Base-by-base conservation (phyloP, 2,329 filamentous ascomycete species). In the Xylaria sp. region DNA sequence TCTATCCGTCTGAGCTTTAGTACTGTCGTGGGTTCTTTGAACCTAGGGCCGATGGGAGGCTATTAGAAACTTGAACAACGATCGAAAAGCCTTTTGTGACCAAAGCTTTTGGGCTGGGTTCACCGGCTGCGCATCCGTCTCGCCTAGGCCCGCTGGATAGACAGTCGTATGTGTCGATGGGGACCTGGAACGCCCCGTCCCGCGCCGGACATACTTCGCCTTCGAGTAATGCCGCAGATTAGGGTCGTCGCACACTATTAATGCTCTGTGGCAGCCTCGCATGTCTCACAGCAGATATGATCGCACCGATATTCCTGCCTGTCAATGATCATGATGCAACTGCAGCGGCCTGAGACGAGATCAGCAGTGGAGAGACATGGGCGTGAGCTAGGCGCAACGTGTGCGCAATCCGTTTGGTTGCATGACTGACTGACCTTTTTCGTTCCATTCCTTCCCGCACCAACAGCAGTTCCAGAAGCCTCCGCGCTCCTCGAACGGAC, bases 381-480 rank as follows among this genome's bases (percentile, higher is more conserved):
- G 23, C 20, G 62, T 48, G 34, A 44, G 3, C 15, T 46, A 46
- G 41, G 61, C 46, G 23, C 50, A 23, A 54, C 44, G 57, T 25
- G 20, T 39, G 58, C 37, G 28, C 28, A 28, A 28, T 57, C 28
- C 37, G 1, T 25, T 37, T 37, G 13, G 9, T 34, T 34, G 50
- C 56, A n/a, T 44, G 20, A 58, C 72, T 51, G 23, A 74, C 73
- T 51, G 23, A 74, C 74, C 85, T 31, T 79, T 78, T 54, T 81
- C 80, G 73, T 88, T 87, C 80, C 83, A 83, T n/a, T 80, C 79
- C 73, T 87, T 86, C 34, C 85, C 85, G 67, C 85, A 87, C 85
- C 84, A 87, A 76, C 85, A 87, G 77, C 85, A 87, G 76, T 86
- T 85, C 86, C 86, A 88, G 70, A 77, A 81, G 39, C 85, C 80